Conservation (phyloP, 2,329 filamentous ascomycete species). For the Pseudogymnoascus sp. region DNA sequence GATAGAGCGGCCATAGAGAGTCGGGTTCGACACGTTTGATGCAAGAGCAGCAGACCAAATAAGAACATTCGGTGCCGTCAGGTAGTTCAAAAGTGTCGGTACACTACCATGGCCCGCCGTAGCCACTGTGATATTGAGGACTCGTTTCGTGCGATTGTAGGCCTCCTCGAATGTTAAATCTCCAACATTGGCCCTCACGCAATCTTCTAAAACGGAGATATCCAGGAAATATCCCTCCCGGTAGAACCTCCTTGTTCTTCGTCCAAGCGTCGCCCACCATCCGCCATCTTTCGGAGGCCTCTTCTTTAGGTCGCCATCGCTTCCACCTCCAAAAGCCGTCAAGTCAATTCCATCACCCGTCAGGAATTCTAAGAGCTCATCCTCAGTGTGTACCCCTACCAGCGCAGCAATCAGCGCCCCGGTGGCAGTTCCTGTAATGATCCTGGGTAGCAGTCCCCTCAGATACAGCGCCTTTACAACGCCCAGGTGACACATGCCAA, state of each 20-base stretch:
- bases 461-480: slow-evolving; percentile 83
- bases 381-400: slow-evolving; percentile 79
- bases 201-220: slow-evolving; percentile 72
- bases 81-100: slow-evolving; percentile 81
- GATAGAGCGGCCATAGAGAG: slow-evolving; percentile 43
- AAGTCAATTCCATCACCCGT: slow-evolving; percentile 76
- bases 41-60: slow-evolving; percentile 56
- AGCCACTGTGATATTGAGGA: slow-evolving; percentile 87
- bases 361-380: slow-evolving; percentile 71
- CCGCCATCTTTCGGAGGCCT: slow-evolving; percentile 18
- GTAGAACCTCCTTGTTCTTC: slow-evolving; percentile 62
- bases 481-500: slow-evolving; percentile 82
- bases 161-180: slow-evolving; percentile 92
- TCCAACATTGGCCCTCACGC: slow-evolving; percentile 76
- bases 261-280: slow-evolving; percentile 51
- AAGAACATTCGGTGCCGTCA: slow-evolving; percentile 84
- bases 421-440: slow-evolving; percentile 85
- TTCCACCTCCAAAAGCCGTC: slow-evolving; percentile 57
- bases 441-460: slow-evolving; percentile 73
- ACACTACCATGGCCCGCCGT: slow-evolving; percentile 67
- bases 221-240: slow-evolving; percentile 79
- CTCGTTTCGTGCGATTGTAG: slow-evolving; percentile 73
- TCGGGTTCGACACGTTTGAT: slow-evolving; percentile 44
- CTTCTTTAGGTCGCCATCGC: slow-evolving; percentile 31
- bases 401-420: slow-evolving; percentile 84